phyloP scores from a whole-genome alignment of 306 rosid species.

The Sechiopsis laciniata region DNA sequence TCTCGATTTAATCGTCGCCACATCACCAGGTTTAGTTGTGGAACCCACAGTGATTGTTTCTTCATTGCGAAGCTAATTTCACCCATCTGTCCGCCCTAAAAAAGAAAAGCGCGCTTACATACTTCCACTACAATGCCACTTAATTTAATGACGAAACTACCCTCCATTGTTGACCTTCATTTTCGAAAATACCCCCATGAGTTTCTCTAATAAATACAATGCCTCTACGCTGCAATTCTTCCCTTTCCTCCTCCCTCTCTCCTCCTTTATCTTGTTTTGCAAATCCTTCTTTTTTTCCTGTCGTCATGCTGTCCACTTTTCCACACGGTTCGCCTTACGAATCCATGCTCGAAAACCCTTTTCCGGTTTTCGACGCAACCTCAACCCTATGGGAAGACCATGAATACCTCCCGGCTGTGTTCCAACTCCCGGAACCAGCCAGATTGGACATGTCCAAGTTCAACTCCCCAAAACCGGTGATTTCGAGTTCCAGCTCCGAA shows the following conservation, averaged over 20 bases:
- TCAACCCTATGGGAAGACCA: constrained; percentile 48
- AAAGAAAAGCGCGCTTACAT: constrained; percentile 24
- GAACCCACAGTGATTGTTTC: constrained; percentile 37
- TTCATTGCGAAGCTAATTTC: constrained; percentile 54
- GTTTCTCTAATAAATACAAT: constrained; percentile 35
- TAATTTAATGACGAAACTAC: constrained; percentile 27
- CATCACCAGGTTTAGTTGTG: constrained; percentile 12
- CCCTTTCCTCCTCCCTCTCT: constrained; percentile 64
- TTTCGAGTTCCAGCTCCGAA: constrained; percentile 29
- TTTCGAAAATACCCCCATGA: constrained; percentile 10
- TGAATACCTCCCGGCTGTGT: constrained; percentile 26
- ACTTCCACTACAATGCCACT: constrained; percentile 21
- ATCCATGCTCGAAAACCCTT: constrained; percentile 34
- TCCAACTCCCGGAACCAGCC: constrained; percentile 30
- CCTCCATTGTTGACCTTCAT: constrained; percentile 10
- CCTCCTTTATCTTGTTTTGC: constrained; percentile 23
- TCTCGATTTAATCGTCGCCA: constrained; percentile 21
- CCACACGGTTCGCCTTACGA: constrained; percentile 30
- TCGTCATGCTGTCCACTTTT: constrained; percentile 55
- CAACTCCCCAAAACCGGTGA: constrained; percentile 19
- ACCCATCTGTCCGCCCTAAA: constrained; percentile 10
- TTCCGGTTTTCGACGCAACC: constrained; percentile 36
- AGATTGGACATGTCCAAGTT: constrained; percentile 25
- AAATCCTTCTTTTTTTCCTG: constrained; percentile 12
- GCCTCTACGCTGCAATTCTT: constrained; percentile 50